Conservation (phyloP, 768 basidiomycete species). For the Tephrocybe sp. region DNA sequence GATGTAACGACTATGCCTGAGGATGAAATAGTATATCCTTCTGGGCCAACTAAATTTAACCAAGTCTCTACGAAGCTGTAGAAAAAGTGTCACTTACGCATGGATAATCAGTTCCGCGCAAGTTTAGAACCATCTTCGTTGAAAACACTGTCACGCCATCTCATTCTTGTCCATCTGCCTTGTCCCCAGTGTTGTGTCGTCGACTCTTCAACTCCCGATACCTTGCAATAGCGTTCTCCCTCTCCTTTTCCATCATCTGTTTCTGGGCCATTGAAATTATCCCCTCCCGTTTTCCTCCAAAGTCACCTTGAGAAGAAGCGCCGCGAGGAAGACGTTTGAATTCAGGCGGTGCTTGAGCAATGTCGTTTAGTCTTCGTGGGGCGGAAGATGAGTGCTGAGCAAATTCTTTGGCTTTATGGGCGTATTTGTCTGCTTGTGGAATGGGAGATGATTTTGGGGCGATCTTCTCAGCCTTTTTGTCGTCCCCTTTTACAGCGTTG, state of each 20-base stretch:
- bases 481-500: constrained; percentile 14
- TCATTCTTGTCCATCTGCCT: constrained; percentile 14
- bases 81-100: too few relatives aligned
- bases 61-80: too few relatives aligned
- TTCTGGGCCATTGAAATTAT: constrained; percentile 76
- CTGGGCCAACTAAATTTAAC: too few relatives aligned
- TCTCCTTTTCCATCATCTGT: constrained; percentile 73
- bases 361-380: constrained; percentile 46
- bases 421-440: constrained; percentile 22
- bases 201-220: constrained; percentile 71
- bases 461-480: constrained; percentile 14
- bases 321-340: constrained; percentile 23
- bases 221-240: constrained; percentile 64
- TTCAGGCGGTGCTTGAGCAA: constrained; percentile 28
- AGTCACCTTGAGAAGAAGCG: constrained; percentile 21
- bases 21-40: too few relatives aligned
- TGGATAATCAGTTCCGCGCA: too few relatives aligned
- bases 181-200: constrained; percentile 26
- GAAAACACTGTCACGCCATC: not conserved
- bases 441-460: constrained; percentile 9
- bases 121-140: not conserved
- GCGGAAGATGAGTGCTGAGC: constrained; percentile 46
- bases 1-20: too few relatives aligned
- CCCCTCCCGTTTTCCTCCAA: constrained; percentile 35
- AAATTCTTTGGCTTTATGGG: constrained; percentile 47